Evolutionary conservation across 345 rosid species (phyloP), one percentile per base, ranked within the genome.

Genomic region (Moricandia moricandioides): DNA sequence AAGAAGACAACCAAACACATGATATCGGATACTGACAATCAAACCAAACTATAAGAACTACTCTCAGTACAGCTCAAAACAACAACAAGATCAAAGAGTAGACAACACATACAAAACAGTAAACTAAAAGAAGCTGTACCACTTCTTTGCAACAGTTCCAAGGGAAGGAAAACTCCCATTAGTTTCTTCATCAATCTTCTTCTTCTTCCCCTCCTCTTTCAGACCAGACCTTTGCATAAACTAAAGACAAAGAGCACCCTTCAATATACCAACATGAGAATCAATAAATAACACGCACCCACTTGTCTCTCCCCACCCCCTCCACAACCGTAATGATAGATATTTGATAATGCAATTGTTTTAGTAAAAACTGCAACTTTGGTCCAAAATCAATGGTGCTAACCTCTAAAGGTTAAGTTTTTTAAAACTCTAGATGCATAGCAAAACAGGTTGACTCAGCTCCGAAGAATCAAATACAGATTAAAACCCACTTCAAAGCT

Each of bases 161-260:
- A 78, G 71, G 47, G 84, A 73, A 67, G 69, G 62, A 62, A 88
- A 84, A 77, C 62, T 81, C 71, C 78, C 89, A 26, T 79, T 82
- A 67, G 89, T 85, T 70, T 82, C 90, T 70, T 84, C 94, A 79
- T 80, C 88, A 72, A 63, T 81, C 79, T 82, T 83, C 77, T 75
- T 39, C 74, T 84, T 88, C 76, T 84, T 89, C 21, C 14, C 4
- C 81, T 83, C 98, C 75, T 82, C 89, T 64, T 78, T 87, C 79
- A 40, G 45, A 78, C 85, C 81, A 62, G 88, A 91, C 80, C 92
- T 87, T 83, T 93, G 97, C 97, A 93, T 91, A 81, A 93, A 93
- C 97, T 93, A 82, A 69, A 8, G 2, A 51, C n/a, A 49, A 9
- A 37, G 39, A 49, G 13, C 4, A 65, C 54, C 47, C 49, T 49